Evolutionary conservation across 1,139 yeast genomes (phyloP), one percentile per base, ranked within the genome.

Genomic region (Lodderomyces orthopsilosis): DNA sequence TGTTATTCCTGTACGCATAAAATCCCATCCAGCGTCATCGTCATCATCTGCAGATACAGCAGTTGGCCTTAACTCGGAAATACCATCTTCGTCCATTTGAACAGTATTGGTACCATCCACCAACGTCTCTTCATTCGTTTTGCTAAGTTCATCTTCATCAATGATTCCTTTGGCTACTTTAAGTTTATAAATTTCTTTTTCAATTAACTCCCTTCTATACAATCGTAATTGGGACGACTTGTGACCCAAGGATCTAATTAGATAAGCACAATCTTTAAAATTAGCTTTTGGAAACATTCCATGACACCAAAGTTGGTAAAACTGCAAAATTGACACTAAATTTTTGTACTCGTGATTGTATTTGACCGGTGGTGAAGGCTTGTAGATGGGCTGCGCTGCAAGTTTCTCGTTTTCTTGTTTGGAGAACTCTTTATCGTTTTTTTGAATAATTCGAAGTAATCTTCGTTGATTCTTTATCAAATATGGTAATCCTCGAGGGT

Each of bases 281-380:
- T 77, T 83, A 2, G 95, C 90, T 60, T 82, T 83, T 9, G 96
- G 95, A 53, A 77, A 88, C 41, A 88, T 58, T 4, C 81, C 77
- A 59, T 88, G 95, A 22, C 91, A 90, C 96, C 96, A 88, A 26
- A 88, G 61, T 61, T 87, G 95, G 62, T 87, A 88, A 54, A 79
- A 80, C 48, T 77, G 81, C 22, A 87, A 63, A 2, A 88, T 66
- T 12, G 68, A 59, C 6, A 68, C 61, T 37, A 74, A 58, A 45
- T 71, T 75, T 7, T 68, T 64, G 35, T 64, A 67, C 46, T 76
- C 80, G 34, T 66, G 68, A 10, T 69, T 70, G 27, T 62, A 57
- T 44, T 63, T 69, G 17, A 41, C 46, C 23, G 36, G 41, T 15
- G 17, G 42, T 4, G 44, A 37, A 1, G 43, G 15, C 10, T 33